Percentiles rank a stretch among this genome's conserved stretches.
These are phyloP conservation scores for Brasilioporus rufonigricans DNA, from an alignment of 768 basidiomycete species.

Conservation along the genomic window DNA sequence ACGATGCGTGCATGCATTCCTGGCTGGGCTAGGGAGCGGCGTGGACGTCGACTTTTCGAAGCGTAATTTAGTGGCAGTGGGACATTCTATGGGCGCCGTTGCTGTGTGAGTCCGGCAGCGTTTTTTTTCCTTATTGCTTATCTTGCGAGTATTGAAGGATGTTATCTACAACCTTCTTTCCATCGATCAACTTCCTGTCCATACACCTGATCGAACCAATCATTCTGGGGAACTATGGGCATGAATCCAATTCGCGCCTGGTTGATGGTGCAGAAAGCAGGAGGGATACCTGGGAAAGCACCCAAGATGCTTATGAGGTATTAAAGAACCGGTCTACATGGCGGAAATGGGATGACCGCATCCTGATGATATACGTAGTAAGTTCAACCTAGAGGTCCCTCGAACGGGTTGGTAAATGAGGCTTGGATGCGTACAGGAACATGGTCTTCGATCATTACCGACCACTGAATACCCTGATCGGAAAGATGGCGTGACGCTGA, in stretches of 20 bases:
- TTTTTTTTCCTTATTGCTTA: not conserved
- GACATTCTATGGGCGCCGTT: constrained; percentile 3
- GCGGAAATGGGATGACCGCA: no score
- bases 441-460: not conserved
- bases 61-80: constrained; percentile 2
- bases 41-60: constrained; percentile 11
- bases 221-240: not conserved
- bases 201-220: no score
- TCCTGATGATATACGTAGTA: no score
- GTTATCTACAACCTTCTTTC: no score
- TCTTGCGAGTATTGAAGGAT: no score
- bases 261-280: not conserved
- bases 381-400: no score
- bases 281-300: not conserved
- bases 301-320: no score
- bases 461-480: not conserved
- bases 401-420: not conserved
- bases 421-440: not conserved
- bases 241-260: not conserved
- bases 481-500: not conserved
- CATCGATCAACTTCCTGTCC: no score
- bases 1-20: constrained; percentile 7
- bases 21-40: not conserved
- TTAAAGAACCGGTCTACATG: no score
- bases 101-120: not conserved